Evolutionary conservation across 371 early-diverging fungal species (phyloP), one percentile per base, ranked within the genome.

Genomic region (Mucor sp.): DNA sequence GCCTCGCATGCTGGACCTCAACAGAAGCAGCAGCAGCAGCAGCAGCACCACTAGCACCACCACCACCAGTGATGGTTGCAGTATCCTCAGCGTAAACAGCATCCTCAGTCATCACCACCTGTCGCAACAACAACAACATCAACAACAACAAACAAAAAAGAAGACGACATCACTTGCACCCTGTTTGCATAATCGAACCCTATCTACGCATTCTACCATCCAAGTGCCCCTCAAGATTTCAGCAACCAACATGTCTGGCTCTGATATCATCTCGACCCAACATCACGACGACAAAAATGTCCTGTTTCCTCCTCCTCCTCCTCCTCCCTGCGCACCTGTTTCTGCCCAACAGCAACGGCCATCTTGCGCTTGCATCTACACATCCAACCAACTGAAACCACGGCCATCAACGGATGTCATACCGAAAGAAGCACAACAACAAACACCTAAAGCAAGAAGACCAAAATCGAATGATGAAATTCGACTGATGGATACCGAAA

Each of bases 1-100:
- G 15, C 75, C 75, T 0, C 63, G 60, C 11, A 23, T 39, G 15
- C 50, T 71, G 7, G 63, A 57, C 30, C 27, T 69, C 27, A 32
- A 63, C 0, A 41, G 27, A 21, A 21, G 23, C 12, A 35, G 37
- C 12, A 6, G 21, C 3, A 23, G 6, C 1, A n/a, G n/a, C n/a
- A n/a, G n/a, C n/a, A n/a, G n/a, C n/a, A n/a, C n/a, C n/a, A n/a
- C n/a, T n/a, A n/a, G n/a, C n/a, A n/a, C n/a, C n/a, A n/a, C n/a
- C n/a, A n/a, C n/a, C n/a, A n/a, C n/a, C n/a, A 58, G 33, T 3
- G 33, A 58, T 32, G 21, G 28, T 19, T 58, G 15, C 33, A 58
- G 58, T 35, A 33, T 55, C 3, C 25, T 9, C 30, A 58, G 58
- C 33, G 11, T 58, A 28, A 58, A 58, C 19, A 58, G 58, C 21